These are phyloP conservation scores for Alisma plantagoaquatica DNA, from an alignment of 106 monocot genomes.

Conservation along the genomic window DNA sequence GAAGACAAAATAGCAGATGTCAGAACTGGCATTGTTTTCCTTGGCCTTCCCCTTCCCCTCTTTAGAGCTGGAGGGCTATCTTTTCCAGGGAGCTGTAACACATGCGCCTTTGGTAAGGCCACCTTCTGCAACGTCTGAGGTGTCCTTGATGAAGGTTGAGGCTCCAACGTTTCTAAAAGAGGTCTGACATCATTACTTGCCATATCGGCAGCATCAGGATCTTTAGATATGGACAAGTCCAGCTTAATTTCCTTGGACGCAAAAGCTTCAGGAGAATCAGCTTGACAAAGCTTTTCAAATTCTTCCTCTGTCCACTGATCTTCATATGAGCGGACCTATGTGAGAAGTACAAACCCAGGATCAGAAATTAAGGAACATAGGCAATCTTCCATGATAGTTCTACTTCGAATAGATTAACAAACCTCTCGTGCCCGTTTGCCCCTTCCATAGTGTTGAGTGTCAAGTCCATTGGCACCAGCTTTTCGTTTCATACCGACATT, in stretches of 20 bases:
- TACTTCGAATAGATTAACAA: slow-evolving; percentile 10
- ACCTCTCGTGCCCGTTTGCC: slow-evolving; percentile 99
- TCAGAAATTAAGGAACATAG: too few relatives aligned
- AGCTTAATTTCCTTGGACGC: slow-evolving; percentile 12
- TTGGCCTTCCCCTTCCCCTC: slow-evolving; percentile 88
- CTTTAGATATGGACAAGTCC: slow-evolving; percentile 17
- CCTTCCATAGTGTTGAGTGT: slow-evolving; percentile 94
- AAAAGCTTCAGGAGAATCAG: slow-evolving; percentile 58
- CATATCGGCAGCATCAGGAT: slow-evolving; percentile 13
- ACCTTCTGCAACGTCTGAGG: slow-evolving; percentile 5
- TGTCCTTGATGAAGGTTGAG: background rate
- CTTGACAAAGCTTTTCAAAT: slow-evolving; percentile 97
- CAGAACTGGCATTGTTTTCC: slow-evolving; percentile 27
- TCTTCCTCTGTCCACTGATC: slow-evolving; percentile 99
- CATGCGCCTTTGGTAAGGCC: slow-evolving; percentile 7
- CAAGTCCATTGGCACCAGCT: slow-evolving; percentile 42
- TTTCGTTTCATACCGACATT: slow-evolving; percentile 38
- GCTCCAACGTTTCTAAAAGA: background rate
- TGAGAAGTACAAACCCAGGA: too few relatives aligned
- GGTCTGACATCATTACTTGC: slow-evolving; percentile 16
- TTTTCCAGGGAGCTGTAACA: slow-evolving; percentile 16
- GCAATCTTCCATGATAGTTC: too few relatives aligned
- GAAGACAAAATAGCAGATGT: slow-evolving; percentile 11
- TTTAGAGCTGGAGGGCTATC: slow-evolving; percentile 37
- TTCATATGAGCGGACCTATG: slow-evolving; percentile 88